A percentile compares a stretch with the other conserved stretches of the same genome.
Evolutionary conservation across 2,329 filamentous ascomycete species (phyloP).

Genomic region (Talaromyces rugulosus): DNA sequence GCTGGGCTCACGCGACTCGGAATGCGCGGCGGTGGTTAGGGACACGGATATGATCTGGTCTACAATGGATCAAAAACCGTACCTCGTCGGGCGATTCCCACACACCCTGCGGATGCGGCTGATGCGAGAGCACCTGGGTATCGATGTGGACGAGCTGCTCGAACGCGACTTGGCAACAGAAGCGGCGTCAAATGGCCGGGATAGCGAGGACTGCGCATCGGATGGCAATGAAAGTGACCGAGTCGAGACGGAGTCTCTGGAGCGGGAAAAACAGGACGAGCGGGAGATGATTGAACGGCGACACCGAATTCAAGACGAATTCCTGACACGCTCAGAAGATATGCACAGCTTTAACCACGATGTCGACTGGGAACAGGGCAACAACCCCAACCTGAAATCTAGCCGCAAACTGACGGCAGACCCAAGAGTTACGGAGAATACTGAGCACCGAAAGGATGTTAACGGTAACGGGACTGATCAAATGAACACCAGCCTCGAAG

Average conservation of each 20-base stretch:
- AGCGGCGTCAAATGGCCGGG: constrained; percentile 58
- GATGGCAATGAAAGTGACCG: constrained; percentile 16
- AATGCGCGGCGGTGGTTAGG: constrained; percentile 82
- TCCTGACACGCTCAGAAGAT: constrained; percentile 52
- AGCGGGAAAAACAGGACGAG: constrained; percentile 36
- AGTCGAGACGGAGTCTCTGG: constrained; percentile 26
- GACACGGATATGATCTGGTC: constrained; percentile 92
- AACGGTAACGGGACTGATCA: constrained; percentile 73
- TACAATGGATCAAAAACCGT: constrained; percentile 84
- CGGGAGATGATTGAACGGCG: constrained; percentile 40
- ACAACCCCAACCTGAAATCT: constrained; percentile 54
- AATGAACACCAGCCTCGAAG: constrained; percentile 62
- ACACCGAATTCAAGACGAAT: constrained; percentile 51
- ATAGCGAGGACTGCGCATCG: constrained; percentile 37
- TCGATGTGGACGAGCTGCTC: constrained; percentile 87
- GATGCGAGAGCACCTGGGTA: constrained; percentile 94
- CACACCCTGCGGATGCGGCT: constrained; percentile 88
- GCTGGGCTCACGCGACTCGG: constrained; percentile 86
- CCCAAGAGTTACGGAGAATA: constrained; percentile 56
- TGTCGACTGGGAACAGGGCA: constrained; percentile 58
- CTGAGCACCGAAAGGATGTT: constrained; percentile 68
- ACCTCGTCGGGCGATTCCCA: constrained; percentile 85
- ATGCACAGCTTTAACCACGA: constrained; percentile 72
- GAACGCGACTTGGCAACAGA: constrained; percentile 71
- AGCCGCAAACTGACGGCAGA: constrained; percentile 55